A percentile compares a stretch with the other conserved stretches of the same genome.
Conservation (phyloP, 805 yeast species). For the Cyberlindnera maclurae region DNA sequence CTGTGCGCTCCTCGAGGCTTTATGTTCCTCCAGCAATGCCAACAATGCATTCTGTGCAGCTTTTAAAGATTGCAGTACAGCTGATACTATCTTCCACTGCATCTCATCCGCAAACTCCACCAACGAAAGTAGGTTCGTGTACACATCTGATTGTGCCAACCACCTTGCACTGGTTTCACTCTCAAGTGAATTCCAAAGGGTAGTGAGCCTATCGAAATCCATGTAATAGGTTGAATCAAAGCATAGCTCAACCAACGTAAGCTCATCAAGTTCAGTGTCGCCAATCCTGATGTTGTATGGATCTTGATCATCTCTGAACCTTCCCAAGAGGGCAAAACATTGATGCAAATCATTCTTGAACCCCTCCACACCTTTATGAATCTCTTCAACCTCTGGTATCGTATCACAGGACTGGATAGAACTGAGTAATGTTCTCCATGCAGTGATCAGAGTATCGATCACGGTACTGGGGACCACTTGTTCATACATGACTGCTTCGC, state of each 20-base stretch:
- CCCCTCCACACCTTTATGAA: conserved; percentile 1
- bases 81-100: conserved; percentile 12
- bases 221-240: conserved; percentile 6
- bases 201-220: conserved; percentile 2
- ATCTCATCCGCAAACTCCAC: conserved; percentile 2
- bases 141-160: conserved; percentile 17
- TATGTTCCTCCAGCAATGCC: conserved; percentile 10
- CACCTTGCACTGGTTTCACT: conserved; percentile 2
- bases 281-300: conserved; percentile 5
- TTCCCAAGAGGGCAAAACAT: background rate
- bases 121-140: conserved; percentile 5
- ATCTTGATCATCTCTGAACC: conserved; percentile 1
- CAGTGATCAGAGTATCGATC: conserved; percentile 13
- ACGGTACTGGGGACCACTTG: conserved; percentile 20
- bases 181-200: conserved; percentile 9
- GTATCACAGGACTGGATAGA: conserved; percentile 11
- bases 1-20: conserved; percentile 7
- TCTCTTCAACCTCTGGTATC: conserved; percentile 10
- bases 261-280: conserved; percentile 10
- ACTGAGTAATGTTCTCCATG: conserved; percentile 8
- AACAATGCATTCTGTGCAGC: conserved; percentile 15
- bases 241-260: conserved; percentile 8
- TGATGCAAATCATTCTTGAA: conserved; percentile 4
- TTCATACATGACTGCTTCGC: conserved; percentile 15
- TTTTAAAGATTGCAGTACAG: conserved; percentile 12